phyloP scores from a whole-genome alignment of 345 rosid species.

The Erodium maritimum region DNA sequence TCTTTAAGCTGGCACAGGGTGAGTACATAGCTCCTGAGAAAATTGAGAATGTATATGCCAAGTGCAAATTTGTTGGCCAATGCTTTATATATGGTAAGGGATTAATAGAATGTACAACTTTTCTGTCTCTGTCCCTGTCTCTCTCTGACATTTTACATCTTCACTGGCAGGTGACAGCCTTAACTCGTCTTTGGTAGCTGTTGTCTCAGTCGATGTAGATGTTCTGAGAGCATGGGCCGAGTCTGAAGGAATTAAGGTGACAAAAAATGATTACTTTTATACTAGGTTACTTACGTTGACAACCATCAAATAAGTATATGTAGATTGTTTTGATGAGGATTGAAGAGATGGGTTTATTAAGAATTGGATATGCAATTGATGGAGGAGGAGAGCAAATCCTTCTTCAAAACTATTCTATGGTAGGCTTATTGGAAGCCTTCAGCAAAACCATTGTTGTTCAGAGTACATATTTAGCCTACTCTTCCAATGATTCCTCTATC shows the following conservation, averaged over 20 bases:
- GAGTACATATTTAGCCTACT: neutral
- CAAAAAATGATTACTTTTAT: neutral
- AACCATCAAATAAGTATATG: too few relatives aligned
- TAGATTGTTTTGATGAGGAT: neutral
- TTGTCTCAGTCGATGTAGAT: slow-evolving; percentile 80
- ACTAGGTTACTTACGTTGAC: neutral
- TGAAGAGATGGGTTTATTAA: too few relatives aligned
- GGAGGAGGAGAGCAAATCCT: neutral
- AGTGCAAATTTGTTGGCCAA: slow-evolving; percentile 69
- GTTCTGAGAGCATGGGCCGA: slow-evolving; percentile 70
- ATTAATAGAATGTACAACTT: neutral
- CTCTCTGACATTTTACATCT: slow-evolving; percentile 8
- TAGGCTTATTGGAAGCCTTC: neutral
- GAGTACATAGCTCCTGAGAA: slow-evolving; percentile 99
- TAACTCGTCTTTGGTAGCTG: slow-evolving; percentile 72
- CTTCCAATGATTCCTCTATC: neutral
- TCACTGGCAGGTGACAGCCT: slow-evolving; percentile 74
- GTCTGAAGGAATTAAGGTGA: slow-evolving; percentile 77
- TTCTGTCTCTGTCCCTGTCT: neutral
- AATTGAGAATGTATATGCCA: slow-evolving; percentile 87
- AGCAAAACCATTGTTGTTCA: neutral
- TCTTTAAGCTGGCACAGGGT: slow-evolving; percentile 95
- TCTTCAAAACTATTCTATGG: neutral
- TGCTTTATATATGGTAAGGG: slow-evolving; percentile 79
- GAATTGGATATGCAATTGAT: neutral